Evolutionary conservation across 1,139 yeast genomes (phyloP).

Genomic region (Wickerhamiella pararugosa): DNA sequence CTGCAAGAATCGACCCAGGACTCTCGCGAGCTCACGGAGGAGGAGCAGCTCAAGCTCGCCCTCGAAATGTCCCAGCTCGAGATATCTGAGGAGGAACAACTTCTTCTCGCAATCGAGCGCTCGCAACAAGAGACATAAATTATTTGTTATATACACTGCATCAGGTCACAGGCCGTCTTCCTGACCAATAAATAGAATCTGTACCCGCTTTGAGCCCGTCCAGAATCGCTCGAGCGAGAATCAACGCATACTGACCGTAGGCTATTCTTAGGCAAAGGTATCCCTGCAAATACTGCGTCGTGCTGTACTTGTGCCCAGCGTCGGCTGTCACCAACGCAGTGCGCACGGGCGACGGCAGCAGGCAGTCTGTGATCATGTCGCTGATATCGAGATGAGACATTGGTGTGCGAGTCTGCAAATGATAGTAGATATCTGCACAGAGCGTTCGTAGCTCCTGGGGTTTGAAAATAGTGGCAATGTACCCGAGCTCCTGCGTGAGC

Average conservation of each 20-base stretch:
- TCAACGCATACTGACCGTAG: constrained; percentile 10
- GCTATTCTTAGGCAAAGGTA: constrained; percentile 13
- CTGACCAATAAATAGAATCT: constrained; percentile 5
- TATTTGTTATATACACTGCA: background rate
- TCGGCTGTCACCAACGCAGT: constrained; percentile 11
- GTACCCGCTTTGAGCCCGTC: constrained; percentile 6
- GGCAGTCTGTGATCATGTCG: constrained; percentile 14
- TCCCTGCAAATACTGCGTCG: constrained; percentile 16
- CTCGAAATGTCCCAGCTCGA: constrained; percentile 26
- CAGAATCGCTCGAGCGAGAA: constrained; percentile 5
- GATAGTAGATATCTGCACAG: constrained; percentile 12
- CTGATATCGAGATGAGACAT: constrained; percentile 15
- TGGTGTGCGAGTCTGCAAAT: constrained; percentile 8
- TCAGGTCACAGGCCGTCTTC: background rate
- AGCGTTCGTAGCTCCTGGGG: constrained; percentile 14
- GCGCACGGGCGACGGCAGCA: constrained; percentile 12
- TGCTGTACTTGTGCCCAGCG: constrained; percentile 15
- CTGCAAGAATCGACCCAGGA: constrained; percentile 3
- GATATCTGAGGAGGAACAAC: constrained; percentile 5
- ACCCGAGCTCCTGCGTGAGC: constrained; percentile 12
- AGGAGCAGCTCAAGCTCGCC: constrained; percentile 18
- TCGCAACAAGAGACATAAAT: background rate
- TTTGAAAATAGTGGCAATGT: constrained; percentile 12
- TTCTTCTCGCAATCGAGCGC: background rate
- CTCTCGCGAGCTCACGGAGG: constrained; percentile 17